phyloP scores from a whole-genome alignment of 176 grass and related monocot genomes.

The Areca catechu region DNA sequence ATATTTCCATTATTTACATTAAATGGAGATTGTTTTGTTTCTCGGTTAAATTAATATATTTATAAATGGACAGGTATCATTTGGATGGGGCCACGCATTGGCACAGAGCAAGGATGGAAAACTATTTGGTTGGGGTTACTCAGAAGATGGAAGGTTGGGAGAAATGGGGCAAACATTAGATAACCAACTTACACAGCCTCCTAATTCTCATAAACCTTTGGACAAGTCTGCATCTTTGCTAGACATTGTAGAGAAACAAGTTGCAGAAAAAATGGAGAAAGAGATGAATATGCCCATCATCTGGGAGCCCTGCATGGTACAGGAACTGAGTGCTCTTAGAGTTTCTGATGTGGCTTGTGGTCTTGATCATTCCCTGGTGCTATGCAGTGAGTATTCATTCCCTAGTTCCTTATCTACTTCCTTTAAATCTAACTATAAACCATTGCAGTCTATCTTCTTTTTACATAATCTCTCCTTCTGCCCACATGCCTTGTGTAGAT shows the following conservation, averaged over 20 bases:
- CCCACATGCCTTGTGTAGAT: too few species aligned
- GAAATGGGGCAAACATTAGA: slow-evolving; percentile 43
- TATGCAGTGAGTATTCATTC: slow-evolving; percentile 54
- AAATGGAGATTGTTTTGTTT: too few species aligned
- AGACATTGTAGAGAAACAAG: slow-evolving; percentile 66
- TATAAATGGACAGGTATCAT: slow-evolving; percentile 39
- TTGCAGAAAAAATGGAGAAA: slow-evolving; percentile 58
- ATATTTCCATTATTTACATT: too few species aligned
- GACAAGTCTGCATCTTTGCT: slow-evolving; percentile 40
- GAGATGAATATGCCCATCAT: slow-evolving; percentile 77
- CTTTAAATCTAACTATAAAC: too few species aligned
- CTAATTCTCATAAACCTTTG: slow-evolving; percentile 18
- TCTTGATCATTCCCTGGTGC: slow-evolving; percentile 74
- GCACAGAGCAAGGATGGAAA: slow-evolving; percentile 63
- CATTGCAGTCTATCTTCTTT: too few species aligned
- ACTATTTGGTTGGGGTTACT: slow-evolving; percentile 85
- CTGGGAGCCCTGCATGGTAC: slow-evolving; percentile 72
- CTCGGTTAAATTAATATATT: too few species aligned
- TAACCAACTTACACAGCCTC: slow-evolving; percentile 14
- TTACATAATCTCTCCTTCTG: too few species aligned
- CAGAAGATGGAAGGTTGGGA: slow-evolving; percentile 80
- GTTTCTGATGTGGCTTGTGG: slow-evolving; percentile 85
- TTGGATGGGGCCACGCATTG: slow-evolving; percentile 87
- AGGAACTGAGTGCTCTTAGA: slow-evolving; percentile 39
- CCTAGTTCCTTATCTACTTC: background rate